A percentile compares a stretch with the other conserved stretches of the same genome.
Evolutionary conservation across 2,329 filamentous ascomycete genomes (phyloP).

Genomic region (Zasmidium angulare): DNA sequence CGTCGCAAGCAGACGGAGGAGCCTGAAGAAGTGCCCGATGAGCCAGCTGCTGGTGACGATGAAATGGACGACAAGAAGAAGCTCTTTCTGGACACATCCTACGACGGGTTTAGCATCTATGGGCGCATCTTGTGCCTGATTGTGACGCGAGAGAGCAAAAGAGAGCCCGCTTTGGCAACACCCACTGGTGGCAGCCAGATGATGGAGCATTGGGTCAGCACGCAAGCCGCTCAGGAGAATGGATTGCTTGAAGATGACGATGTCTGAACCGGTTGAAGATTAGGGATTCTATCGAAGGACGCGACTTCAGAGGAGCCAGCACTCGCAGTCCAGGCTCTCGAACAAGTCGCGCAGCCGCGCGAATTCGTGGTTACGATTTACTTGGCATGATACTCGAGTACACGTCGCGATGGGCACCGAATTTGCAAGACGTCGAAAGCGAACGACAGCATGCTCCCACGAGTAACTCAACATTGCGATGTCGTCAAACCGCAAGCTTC

Average conservation of each 20-base stretch:
- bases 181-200: constrained; percentile 37
- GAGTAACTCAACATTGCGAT: background rate
- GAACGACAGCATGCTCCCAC: background rate
- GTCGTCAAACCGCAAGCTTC: no score
- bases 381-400: no score
- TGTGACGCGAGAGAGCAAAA: constrained; percentile 68
- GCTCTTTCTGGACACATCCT: constrained; percentile 77
- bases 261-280: constrained; percentile 14
- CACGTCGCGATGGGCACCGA: no score
- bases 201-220: constrained; percentile 42
- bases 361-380: no score
- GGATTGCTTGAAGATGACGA: constrained; percentile 34
- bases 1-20: constrained; percentile 23
- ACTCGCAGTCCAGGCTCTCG: no score
- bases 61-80: constrained; percentile 81
- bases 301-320: no score
- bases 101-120: constrained; percentile 95
- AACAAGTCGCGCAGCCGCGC: no score
- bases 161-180: constrained; percentile 25
- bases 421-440: background rate
- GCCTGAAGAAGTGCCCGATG: constrained; percentile 25
- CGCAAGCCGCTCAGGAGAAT: constrained; percentile 37
- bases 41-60: constrained; percentile 24
- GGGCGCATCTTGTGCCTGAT: constrained; percentile 89
- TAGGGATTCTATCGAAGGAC: no score